These are phyloP conservation scores for Gillenia trifoliata DNA, from an alignment of 306 rosid genomes.

Conservation along the genomic window DNA sequence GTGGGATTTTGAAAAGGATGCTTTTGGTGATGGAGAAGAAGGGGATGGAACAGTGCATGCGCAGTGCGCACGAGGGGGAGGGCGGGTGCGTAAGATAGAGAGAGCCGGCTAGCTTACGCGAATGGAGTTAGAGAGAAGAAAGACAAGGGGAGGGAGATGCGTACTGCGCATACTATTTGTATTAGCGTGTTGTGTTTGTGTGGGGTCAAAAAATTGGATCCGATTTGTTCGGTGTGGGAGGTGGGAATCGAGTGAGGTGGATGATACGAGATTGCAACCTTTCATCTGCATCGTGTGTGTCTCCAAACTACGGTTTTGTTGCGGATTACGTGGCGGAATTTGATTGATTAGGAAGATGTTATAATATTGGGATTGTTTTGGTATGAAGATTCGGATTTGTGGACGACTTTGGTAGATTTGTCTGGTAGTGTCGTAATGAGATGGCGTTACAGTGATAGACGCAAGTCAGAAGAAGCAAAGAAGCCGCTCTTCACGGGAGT, in stretches of 20 bases:
- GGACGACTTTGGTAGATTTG: not conserved
- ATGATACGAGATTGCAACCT: not conserved
- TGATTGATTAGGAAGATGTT: not conserved
- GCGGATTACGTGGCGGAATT: not conserved
- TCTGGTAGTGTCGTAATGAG: too few relatives aligned
- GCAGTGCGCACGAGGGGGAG: not conserved
- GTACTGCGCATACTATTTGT: not conserved
- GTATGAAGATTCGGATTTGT: not conserved
- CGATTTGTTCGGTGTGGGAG: constrained; percentile 8
- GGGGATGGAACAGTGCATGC: not conserved
- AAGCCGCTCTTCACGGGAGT: not conserved
- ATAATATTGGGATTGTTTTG: not conserved
- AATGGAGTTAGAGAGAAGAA: not conserved
- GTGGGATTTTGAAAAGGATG: not conserved
- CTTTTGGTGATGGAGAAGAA: not conserved
- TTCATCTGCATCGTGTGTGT: too few relatives aligned
- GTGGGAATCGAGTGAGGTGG: not conserved
- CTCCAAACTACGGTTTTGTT: not conserved
- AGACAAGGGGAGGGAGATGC: not conserved
- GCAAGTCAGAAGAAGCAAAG: not conserved
- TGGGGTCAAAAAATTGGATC: constrained; percentile 9
- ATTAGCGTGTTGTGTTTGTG: not conserved
- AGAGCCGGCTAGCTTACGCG: not conserved
- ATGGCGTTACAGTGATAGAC: too few relatives aligned
- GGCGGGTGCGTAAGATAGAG: not conserved